Conservation (phyloP, 208 protist species). For the Jaenimonas drosophilae region DNA sequence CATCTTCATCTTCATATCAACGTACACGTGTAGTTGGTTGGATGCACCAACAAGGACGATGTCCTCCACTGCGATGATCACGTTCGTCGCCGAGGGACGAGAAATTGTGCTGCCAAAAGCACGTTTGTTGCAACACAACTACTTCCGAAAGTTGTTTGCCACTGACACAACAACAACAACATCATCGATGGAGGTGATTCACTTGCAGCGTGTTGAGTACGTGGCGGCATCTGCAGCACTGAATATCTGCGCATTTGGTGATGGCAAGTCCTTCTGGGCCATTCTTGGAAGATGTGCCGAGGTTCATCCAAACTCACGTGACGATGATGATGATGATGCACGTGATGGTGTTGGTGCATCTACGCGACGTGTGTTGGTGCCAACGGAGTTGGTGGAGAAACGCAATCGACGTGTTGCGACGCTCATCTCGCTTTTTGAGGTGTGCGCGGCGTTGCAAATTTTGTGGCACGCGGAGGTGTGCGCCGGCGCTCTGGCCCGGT, state of each 20-base stretch:
- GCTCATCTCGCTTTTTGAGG: slow-evolving; percentile 17
- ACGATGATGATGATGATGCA: too few species aligned
- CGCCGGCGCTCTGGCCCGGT: background rate
- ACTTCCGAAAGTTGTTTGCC: too few species aligned
- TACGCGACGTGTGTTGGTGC: too few species aligned
- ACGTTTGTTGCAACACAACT: background rate
- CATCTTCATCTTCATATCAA: background rate
- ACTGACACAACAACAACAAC: too few species aligned
- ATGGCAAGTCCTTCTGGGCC: slow-evolving; percentile 2
- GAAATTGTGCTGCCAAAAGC: too few species aligned
- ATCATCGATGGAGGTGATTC: background rate
- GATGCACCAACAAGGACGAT: too few species aligned
- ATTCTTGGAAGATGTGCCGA: too few species aligned
- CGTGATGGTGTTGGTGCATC: too few species aligned
- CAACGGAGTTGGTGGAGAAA: too few species aligned
- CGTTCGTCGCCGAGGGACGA: too few species aligned
- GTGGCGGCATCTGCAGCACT: slow-evolving; percentile 4
- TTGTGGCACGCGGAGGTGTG: slow-evolving; percentile 8
- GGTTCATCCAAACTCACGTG: too few species aligned
- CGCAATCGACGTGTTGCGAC: slow-evolving; percentile 1
- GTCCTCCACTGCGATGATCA: too few species aligned
- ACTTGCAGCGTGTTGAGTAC: background rate
- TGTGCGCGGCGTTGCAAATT: slow-evolving; percentile 20
- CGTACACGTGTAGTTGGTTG: background rate
- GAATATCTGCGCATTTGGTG: background rate